A percentile compares a stretch with the other conserved stretches of the same genome.
phyloP scores from a whole-genome alignment of 2,329 filamentous ascomycete genomes.

The Aspergillus candidus region DNA sequence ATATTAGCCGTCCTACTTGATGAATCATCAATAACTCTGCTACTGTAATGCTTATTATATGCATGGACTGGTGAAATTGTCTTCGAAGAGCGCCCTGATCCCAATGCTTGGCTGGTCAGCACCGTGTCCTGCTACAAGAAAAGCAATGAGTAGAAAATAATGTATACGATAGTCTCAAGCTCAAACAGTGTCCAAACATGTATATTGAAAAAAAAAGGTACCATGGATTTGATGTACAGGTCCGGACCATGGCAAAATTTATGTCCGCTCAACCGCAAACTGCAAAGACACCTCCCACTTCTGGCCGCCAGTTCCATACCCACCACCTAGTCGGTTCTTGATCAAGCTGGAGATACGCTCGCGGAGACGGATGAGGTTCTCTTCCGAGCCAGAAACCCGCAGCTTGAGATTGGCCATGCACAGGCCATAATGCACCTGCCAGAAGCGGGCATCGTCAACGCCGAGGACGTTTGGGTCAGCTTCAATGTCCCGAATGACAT shows the following conservation, averaged over 20 bases:
- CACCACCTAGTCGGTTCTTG: constrained; percentile 78
- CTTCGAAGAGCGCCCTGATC: too few relatives aligned
- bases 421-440: constrained; percentile 96
- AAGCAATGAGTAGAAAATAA: too few relatives aligned
- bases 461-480: constrained; percentile 67
- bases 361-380: constrained; percentile 64
- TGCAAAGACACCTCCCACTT: constrained; percentile 93
- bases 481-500: constrained; percentile 79
- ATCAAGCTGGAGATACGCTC: constrained; percentile 72
- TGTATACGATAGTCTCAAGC: too few relatives aligned
- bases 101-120: too few relatives aligned
- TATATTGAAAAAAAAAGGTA: constrained; percentile 5
- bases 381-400: constrained; percentile 64
- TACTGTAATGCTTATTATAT: too few relatives aligned
- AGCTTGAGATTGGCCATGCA: constrained; percentile 94
- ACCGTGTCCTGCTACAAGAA: too few relatives aligned
- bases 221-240: constrained; percentile 4
- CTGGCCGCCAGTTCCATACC: constrained; percentile 71
- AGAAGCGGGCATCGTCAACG: constrained; percentile 89
- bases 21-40: too few relatives aligned
- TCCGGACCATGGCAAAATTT: constrained; percentile 2
- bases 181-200: too few relatives aligned
- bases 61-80: too few relatives aligned
- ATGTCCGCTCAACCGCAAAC: constrained; percentile 53
- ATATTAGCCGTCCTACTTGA: too few relatives aligned